Conservation (phyloP, 2,329 filamentous ascomycete genomes). For the Lecanoromycetidae sp. region DNA sequence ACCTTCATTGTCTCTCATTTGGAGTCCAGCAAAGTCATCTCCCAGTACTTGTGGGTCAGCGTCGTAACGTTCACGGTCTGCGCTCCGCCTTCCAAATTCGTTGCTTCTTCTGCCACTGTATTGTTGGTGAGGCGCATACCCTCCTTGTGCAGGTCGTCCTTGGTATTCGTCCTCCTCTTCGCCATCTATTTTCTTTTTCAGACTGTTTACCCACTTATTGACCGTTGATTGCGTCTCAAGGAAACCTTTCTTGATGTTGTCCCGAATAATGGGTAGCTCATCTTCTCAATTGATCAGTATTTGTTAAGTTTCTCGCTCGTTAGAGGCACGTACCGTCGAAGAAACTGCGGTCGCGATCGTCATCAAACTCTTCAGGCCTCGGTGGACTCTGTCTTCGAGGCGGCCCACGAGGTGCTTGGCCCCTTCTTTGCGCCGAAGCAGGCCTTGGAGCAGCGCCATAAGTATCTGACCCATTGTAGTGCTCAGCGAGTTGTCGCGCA, state of each 20-base stretch:
- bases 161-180: constrained; percentile 62
- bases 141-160: constrained; percentile 26
- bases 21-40: constrained; percentile 68
- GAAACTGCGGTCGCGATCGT: constrained; percentile 74
- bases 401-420: constrained; percentile 29
- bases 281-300: constrained; percentile 38
- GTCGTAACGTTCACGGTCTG: constrained; percentile 85
- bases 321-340: constrained; percentile 50
- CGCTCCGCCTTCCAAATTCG: constrained; percentile 58
- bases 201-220: constrained; percentile 78
- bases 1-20: constrained; percentile 52
- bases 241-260: constrained; percentile 91
- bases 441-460: constrained; percentile 25
- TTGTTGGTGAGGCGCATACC: constrained; percentile 28
- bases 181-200: constrained; percentile 90
- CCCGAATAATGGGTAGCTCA: constrained; percentile 81
- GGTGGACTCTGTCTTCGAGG: constrained; percentile 37
- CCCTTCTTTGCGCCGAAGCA: constrained; percentile 23
- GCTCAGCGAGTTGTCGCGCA: constrained; percentile 82
- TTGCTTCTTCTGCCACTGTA: constrained; percentile 42
- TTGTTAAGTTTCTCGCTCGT: not conserved
- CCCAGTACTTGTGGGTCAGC: constrained; percentile 81
- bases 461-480: constrained; percentile 46
- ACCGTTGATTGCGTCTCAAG: constrained; percentile 85
- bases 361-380: constrained; percentile 47